Conservation (phyloP, 2,329 filamentous ascomycete species). For the Aspergillus eucalypticola region DNA sequence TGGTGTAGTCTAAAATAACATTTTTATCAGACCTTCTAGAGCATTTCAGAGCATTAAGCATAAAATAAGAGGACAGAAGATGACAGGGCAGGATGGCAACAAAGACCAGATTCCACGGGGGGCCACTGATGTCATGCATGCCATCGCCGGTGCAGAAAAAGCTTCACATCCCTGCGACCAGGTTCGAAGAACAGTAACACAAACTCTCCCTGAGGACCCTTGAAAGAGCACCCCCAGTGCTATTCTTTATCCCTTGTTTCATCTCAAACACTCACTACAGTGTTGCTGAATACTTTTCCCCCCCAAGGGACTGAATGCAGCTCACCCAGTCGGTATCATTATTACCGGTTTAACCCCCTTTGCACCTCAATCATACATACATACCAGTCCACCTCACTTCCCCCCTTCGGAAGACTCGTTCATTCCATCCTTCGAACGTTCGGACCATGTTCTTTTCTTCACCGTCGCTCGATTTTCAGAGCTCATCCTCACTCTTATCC, state of each 20-base stretch:
- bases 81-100: background rate
- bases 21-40: background rate
- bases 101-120: background rate
- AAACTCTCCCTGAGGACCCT: background rate
- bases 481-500: background rate
- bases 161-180: background rate
- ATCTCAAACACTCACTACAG: background rate
- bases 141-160: background rate
- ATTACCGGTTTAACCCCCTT: background rate
- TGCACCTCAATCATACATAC: background rate
- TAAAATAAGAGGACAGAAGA: background rate
- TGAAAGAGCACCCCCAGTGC: background rate
- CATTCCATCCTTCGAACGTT: background rate
- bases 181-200: background rate
- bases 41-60: background rate
- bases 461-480: background rate
- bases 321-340: background rate
- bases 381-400: background rate
- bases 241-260: background rate
- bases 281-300: background rate
- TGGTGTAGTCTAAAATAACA: background rate
- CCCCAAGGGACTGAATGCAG: background rate
- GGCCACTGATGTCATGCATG: constrained; percentile 8
- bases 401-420: background rate
- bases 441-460: constrained; percentile 2